A percentile compares a stretch with the other conserved stretches of the same genome.
These are phyloP conservation scores for Xylaria polymorpha DNA, from an alignment of 2,329 filamentous ascomycete genomes.

Conservation along the genomic window DNA sequence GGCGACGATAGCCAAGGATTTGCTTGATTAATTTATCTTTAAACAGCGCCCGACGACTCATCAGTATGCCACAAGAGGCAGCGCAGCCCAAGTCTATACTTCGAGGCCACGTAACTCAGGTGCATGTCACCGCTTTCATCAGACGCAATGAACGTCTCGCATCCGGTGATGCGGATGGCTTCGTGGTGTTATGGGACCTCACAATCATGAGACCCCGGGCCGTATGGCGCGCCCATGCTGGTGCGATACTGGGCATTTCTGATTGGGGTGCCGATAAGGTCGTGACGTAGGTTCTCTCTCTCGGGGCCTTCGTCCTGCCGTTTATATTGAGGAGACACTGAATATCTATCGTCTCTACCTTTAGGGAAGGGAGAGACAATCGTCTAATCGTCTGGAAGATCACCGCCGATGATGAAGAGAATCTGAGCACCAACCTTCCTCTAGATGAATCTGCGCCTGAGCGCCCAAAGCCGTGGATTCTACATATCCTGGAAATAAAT, in stretches of 20 bases:
- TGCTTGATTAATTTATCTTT: neutral
- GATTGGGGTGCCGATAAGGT: slow-evolving; percentile 78
- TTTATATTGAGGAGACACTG: neutral
- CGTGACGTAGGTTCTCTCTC: slow-evolving; percentile 75
- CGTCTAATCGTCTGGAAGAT: slow-evolving; percentile 88
- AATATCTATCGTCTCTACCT: slow-evolving; percentile 18
- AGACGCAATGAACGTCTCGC: slow-evolving; percentile 79
- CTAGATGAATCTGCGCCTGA: slow-evolving; percentile 67
- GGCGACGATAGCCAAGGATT: neutral
- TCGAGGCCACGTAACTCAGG: slow-evolving; percentile 83
- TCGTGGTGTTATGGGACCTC: slow-evolving; percentile 86
- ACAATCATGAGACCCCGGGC: slow-evolving; percentile 82
- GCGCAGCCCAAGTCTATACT: slow-evolving; percentile 73
- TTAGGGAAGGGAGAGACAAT: slow-evolving; percentile 89
- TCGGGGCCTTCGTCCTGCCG: neutral
- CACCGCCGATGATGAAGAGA: slow-evolving; percentile 66
- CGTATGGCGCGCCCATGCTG: slow-evolving; percentile 88
- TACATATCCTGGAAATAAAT: slow-evolving; percentile 86
- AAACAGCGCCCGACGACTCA: neutral
- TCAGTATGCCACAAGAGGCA: slow-evolving; percentile 46
- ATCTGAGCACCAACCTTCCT: slow-evolving; percentile 76
- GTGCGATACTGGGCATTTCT: slow-evolving; percentile 78
- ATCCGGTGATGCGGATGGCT: slow-evolving; percentile 91
- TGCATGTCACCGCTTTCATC: slow-evolving; percentile 82
- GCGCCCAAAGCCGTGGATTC: slow-evolving; percentile 80